Conservation (phyloP, 2,329 filamentous ascomycete genomes). For the Pleoardoris graminearum region DNA sequence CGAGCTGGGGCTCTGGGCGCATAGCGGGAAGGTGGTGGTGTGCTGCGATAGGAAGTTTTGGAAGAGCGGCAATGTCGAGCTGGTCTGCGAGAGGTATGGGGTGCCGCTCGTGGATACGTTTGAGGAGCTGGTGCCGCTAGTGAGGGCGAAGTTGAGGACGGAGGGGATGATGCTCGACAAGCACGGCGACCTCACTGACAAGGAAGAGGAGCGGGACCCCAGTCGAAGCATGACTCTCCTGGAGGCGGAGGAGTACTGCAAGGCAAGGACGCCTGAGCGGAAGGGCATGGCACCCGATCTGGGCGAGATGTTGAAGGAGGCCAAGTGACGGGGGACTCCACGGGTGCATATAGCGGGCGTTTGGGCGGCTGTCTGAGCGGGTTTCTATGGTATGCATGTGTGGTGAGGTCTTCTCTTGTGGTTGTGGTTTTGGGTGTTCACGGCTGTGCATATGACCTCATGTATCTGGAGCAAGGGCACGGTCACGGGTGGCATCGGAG, state of each 20-base stretch:
- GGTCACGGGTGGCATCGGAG: background rate
- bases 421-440: background rate
- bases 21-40: conserved; percentile 47
- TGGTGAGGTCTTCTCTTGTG: background rate
- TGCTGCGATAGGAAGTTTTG: conserved; percentile 57
- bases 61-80: conserved; percentile 64
- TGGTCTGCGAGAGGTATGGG: conserved; percentile 57
- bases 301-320: background rate
- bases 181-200: conserved; percentile 16
- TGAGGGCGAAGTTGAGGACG: conserved; percentile 39
- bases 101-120: conserved; percentile 52
- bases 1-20: background rate
- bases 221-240: background rate
- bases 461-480: background rate
- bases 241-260: background rate
- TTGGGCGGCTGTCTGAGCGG: background rate
- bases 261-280: background rate
- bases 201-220: background rate
- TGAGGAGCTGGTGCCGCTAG: conserved; percentile 44
- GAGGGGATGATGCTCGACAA: conserved; percentile 32
- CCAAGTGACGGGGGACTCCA: background rate
- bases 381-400: background rate
- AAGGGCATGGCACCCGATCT: background rate
- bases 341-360: background rate
- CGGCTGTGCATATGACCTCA: background rate